phyloP scores from a whole-genome alignment of 176 grass and related monocot genomes.

The Lolium perenne region DNA sequence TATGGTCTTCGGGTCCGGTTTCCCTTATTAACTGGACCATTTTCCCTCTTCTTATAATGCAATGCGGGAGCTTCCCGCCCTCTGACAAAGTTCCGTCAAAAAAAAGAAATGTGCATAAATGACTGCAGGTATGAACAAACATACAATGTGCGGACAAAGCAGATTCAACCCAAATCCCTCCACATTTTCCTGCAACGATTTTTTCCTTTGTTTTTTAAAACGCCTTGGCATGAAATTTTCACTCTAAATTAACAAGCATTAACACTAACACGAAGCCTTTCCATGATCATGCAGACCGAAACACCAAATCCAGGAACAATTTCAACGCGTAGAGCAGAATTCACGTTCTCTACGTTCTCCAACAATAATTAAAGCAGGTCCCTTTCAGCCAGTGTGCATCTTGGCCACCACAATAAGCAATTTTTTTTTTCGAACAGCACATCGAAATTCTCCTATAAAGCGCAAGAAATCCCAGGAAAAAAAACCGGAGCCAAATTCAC shows the following conservation, averaged over 20 bases:
- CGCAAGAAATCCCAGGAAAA: neutral
- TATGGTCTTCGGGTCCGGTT: too few relatives aligned
- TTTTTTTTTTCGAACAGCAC: too few relatives aligned
- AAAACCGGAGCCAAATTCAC: neutral
- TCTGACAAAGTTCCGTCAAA: too few relatives aligned
- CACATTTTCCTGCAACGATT: neutral
- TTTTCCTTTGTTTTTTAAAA: neutral
- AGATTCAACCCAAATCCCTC: neutral
- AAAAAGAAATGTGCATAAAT: neutral
- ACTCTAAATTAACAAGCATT: conserved; percentile 2
- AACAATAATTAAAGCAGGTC: neutral
- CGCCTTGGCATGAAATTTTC: neutral
- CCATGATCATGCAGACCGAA: conserved; percentile 25
- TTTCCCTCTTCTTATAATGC: too few relatives aligned
- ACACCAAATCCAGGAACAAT: neutral
- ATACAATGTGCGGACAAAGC: conserved; percentile 15
- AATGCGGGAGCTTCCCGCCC: too few relatives aligned
- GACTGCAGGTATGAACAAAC: neutral
- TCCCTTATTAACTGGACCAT: too few relatives aligned
- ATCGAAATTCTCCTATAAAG: neutral
- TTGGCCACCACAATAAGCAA: neutral
- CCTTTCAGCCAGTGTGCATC: neutral
- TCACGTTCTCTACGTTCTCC: neutral
- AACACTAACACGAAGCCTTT: neutral
- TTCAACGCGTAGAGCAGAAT: neutral